phyloP scores from a whole-genome alignment of 139 green algal genomes.

The Chlorella sp. region DNA sequence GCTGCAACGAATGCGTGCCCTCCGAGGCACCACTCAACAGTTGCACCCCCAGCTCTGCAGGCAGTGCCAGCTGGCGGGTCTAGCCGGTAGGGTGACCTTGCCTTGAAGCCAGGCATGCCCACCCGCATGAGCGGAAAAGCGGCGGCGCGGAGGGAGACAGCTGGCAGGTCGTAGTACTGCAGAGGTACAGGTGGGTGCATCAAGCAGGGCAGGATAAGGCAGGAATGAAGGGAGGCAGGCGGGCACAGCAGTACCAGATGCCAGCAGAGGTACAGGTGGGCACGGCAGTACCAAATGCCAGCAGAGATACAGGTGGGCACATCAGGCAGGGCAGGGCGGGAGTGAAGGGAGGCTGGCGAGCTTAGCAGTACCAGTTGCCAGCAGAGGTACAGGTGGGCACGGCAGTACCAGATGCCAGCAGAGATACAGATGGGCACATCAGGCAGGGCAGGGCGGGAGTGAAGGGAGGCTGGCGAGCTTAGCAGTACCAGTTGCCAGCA shows the following conservation, averaged over 20 bases:
- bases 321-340: background rate
- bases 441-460: background rate
- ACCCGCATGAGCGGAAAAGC: background rate
- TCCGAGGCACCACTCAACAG: too few species aligned
- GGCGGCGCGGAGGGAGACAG: background rate
- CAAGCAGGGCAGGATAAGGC: background rate
- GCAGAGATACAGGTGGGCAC: background rate
- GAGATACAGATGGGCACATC: background rate
- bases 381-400: background rate
- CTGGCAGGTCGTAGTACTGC: constrained; percentile 12
- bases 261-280: background rate
- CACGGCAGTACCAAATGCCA: background rate
- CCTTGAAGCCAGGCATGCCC: background rate
- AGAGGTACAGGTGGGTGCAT: background rate
- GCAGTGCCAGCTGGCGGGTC: background rate
- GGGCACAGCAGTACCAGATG: background rate
- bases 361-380: too few species aligned
- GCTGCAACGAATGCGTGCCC: background rate
- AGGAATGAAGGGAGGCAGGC: background rate
- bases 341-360: background rate
- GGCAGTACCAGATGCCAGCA: background rate
- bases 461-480: background rate
- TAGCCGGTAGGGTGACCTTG: background rate
- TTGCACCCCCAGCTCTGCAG: background rate
- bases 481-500: background rate